Evolutionary conservation across 1,139 yeast species (phyloP), one percentile per base, ranked within the genome.

Genomic region (Hyphopichia burtonii): DNA sequence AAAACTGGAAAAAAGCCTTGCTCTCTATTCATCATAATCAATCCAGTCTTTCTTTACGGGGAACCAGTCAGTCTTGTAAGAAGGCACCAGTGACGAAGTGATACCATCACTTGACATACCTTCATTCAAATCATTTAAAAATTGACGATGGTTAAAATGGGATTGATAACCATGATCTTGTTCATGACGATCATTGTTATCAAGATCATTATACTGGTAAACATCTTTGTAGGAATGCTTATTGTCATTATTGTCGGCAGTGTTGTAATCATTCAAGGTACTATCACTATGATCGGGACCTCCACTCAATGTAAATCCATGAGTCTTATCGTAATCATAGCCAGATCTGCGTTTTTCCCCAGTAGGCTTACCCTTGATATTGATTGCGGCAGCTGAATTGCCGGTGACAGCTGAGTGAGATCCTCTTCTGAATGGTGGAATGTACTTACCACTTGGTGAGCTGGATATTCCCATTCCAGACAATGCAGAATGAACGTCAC

Each of bases 371-470:
- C 17, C 17, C 31, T 28, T 28, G 14, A 14, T n/a, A 7, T 28
- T 17, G 31, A 23, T 35, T 35, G n/a, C n/a, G n/a, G n/a, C n/a
- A n/a, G n/a, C n/a, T 12, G 34, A 25, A 37, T 23, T 17, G 11
- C 22, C 27, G 15, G 28, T 34, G 7, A 45, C 50, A 16, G 52
- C 35, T 6, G 57, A 44, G 31, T 64, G 68, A 2, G 76, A 68
- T 0, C 72, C 72, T 56, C 91, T 71, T 54, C 86, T 67, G 56
- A 78, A 83, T 15, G 91, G 93, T 23, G 91, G 91, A 36, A 85
- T 66, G 52, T 85, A 85, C 55, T 82, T 82, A 1, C 85, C 85
- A 31, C 71, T 64, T 8, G 59, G 43, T 33, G 58, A 45, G n/a
- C 68, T 61, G 38, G 56, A 45, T 9, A 33, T n/a, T 12, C 17